Percentiles rank a stretch among this genome's conserved stretches.
Conservation (phyloP, 306 rosid genomes). For the Dryas octopetala region DNA sequence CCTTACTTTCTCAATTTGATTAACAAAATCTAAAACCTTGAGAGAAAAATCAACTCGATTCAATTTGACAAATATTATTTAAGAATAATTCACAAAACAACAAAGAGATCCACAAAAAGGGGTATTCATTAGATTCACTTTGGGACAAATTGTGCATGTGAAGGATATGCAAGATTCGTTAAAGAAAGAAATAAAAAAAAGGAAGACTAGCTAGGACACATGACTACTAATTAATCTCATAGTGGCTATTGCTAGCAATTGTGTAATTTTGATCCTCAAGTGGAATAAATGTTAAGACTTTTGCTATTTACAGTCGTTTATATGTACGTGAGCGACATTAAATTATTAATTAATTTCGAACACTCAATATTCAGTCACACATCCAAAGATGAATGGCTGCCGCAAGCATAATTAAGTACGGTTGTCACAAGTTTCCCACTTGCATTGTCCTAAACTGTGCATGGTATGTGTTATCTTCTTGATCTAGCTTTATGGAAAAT, state of each 20-base stretch:
- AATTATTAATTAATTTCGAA: too few species aligned
- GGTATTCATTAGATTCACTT: background rate
- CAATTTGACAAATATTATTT: background rate
- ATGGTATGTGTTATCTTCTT: background rate
- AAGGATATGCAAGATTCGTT: background rate
- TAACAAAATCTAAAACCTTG: background rate
- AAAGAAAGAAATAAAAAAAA: background rate
- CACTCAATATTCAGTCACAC: too few species aligned
- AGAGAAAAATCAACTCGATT: background rate
- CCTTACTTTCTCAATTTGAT: background rate
- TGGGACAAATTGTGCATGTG: background rate
- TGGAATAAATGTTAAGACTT: background rate
- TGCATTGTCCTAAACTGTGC: background rate
- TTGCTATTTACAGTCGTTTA: background rate
- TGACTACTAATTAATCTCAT: background rate
- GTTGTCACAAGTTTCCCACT: constrained; percentile 13
- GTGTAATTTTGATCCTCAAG: background rate
- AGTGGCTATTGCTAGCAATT: background rate
- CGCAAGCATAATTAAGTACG: too few species aligned
- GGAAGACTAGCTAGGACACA: background rate
- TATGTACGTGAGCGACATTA: background rate
- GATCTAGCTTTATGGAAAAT: constrained; percentile 23
- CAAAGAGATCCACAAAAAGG: background rate
- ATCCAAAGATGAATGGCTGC: too few species aligned
- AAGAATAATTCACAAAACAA: constrained; percentile 1